phyloP scores from a whole-genome alignment of 331 rosid genomes.

The Rosa hybrid region DNA sequence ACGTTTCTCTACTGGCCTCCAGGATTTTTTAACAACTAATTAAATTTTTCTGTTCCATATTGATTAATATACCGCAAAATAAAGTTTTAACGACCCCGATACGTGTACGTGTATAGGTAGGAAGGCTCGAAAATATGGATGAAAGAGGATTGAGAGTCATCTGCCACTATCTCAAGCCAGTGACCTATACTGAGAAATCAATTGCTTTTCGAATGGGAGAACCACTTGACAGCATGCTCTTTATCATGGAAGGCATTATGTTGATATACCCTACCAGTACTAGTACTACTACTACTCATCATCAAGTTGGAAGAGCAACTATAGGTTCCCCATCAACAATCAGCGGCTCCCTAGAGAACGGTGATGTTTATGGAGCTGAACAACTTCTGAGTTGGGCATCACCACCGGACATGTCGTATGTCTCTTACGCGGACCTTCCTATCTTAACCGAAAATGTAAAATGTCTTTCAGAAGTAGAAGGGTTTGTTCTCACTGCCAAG shows the following conservation, averaged over 20 bases:
- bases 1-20: background rate
- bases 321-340: background rate
- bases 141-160: background rate
- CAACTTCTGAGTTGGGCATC: background rate
- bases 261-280: background rate
- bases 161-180: background rate
- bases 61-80: background rate
- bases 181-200: background rate
- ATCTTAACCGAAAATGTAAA: background rate
- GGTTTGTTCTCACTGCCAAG: background rate
- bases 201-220: conserved; percentile 1
- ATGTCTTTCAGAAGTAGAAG: background rate
- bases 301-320: background rate
- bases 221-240: background rate
- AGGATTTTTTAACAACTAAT: background rate
- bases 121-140: background rate
- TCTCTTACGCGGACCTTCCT: background rate
- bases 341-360: background rate
- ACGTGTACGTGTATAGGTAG: background rate
- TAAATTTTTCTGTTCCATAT: background rate
- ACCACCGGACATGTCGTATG: background rate
- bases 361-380: background rate
- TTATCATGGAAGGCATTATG: background rate
- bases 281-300: background rate
- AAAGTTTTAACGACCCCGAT: too few relatives aligned